Evolutionary conservation across 139 green algal genomes (phyloP), one percentile per base, ranked within the genome.

Genomic region (Pycnococcus provasolii): DNA sequence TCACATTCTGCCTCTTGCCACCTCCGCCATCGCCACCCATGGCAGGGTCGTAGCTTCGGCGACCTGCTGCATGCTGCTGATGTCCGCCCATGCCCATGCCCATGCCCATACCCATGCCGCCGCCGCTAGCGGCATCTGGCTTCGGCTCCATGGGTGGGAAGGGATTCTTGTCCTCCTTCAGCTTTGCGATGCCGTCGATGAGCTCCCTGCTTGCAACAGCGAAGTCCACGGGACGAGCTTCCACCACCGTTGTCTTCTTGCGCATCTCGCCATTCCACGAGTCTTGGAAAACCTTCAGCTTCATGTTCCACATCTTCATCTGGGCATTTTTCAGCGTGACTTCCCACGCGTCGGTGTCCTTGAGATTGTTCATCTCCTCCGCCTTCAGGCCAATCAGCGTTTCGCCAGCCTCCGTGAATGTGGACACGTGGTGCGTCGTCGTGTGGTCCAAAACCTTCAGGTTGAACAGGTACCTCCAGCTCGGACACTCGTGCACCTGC

Each of bases 371-470:
- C 51, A 79, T 7, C 3, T 76, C 60, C 2, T 44, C 39, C 3
- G 73, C 73, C 0, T 15, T 15, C 3, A 63, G 37, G 26, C 70
- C 45, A 48, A 76, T 67, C 9, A 78, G 66, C 45, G 70, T 39
- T 42, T 64, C 65, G 2, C 39, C 66, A 9, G 45, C 58, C 44
- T 79, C 73, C 13, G 72, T 43, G 61, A 91, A 91, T 3, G 76
- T 78, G 0, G 76, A 85, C 37, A 91, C 41, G 64, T 63, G 83
- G 65, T 77, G 43, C 52, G 60, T 26, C 3, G 64, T 71, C 0
- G 82, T 88, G 80, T 85, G 77, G 79, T 91, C 85, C 43, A 52
- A 50, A 41, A 75, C 39, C 68, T 65, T 15, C 26, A 79, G 26
- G 43, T 3, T 42, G 11, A 78, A 43, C 8, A 83, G 67, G 67